Evolutionary conservation across 768 basidiomycete genomes (phyloP), one percentile per base, ranked within the genome.

Genomic region (Suillus spraguei): DNA sequence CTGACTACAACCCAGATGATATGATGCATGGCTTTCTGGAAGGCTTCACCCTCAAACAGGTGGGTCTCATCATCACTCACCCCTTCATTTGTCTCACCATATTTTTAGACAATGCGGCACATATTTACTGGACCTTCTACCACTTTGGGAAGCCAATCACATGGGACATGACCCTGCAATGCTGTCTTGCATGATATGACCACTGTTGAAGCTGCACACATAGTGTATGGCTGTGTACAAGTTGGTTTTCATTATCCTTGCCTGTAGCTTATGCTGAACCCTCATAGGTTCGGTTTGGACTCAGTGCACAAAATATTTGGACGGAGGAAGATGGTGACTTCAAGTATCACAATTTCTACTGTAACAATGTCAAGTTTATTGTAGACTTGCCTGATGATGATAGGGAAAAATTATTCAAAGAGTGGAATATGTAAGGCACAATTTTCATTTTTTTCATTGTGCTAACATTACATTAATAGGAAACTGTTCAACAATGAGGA

Each of bases 101-200:
- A n/a, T 44, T 44, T 44, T 20, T 9, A 63, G 53, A 47, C 63
- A 11, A 46, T 17, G 3, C 35, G 36, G 0, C 65, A 63, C 20
- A 63, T 66, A 11, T 66, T 63, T n/a, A 24, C 47, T 4, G 61
- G 62, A 5, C 62, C 59, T 5, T 55, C 65, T 5, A 28, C 22
- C 2, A 62, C 59, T 1, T n/a, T 58, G 10, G 47, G 47, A 8
- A n/a, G 17, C 8, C 42, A 56, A 28, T 44, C 22, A 2, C 10
- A 24, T 1, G 60, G 39, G 24, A 59, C 49, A 1, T 20, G 60
- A 8, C 42, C 61, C 16, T 60, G 44, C 20, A 67, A 67, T 39
- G 64, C 66, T 0, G 32, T 53, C 1, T 53, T 67, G 22, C 61
- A 65, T 38, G 59, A 50, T 28, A 65, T 67, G 64, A 64, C 56